Conservation (phyloP, 345 rosid species). For the Gossypium australe region DNA sequence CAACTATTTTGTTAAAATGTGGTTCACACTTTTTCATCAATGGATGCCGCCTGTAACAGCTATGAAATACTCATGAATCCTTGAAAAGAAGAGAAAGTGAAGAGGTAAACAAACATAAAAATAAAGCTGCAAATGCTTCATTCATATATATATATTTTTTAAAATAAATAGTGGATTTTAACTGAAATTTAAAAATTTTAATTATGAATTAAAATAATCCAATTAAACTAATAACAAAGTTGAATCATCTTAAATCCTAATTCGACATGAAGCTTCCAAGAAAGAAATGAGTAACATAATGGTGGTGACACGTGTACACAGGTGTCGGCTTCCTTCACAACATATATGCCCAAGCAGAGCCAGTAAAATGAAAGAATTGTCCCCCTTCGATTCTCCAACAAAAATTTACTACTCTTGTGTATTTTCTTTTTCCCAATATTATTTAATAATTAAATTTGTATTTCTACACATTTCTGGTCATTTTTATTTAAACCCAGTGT, state of each 20-base stretch:
- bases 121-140: slow-evolving; percentile 11
- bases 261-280: background rate
- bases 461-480: slow-evolving; percentile 19
- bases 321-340: slow-evolving; percentile 45
- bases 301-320: slow-evolving; percentile 31
- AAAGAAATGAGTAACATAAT: background rate
- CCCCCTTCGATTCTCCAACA: background rate
- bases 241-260: background rate
- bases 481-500: slow-evolving; percentile 30
- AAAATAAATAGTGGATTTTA: no score
- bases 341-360: slow-evolving; percentile 33
- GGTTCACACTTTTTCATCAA: background rate
- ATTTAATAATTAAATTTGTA: background rate
- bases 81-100: background rate
- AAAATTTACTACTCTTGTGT: background rate
- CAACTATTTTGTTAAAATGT: background rate
- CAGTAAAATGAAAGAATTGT: slow-evolving; percentile 9
- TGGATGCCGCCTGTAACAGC: background rate
- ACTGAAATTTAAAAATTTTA: no score
- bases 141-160: background rate
- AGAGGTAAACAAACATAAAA: no score
- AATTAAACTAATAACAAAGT: background rate
- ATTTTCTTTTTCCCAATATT: background rate
- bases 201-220: background rate
- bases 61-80: background rate